Evolutionary conservation across 1,284 basidiomycete species (phyloP), one percentile per base, ranked within the genome.

Genomic region (Singerocomus inundabilis): DNA sequence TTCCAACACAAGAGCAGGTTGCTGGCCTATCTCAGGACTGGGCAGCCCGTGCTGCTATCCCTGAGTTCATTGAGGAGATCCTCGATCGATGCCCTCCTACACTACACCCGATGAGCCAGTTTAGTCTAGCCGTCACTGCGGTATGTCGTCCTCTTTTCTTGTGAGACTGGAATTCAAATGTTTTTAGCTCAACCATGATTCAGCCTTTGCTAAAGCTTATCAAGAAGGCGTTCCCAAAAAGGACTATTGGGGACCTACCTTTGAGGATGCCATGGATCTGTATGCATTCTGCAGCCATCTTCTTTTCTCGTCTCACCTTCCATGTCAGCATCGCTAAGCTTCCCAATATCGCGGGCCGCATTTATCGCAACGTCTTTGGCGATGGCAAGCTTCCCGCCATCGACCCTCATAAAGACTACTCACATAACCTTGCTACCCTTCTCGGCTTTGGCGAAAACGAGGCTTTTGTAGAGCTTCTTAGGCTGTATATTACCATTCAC

Each of bases 401-500:
- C 60, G 93, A 99, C 74, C 70, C 81, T 47, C 76, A 76, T 64
- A 93, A 91, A 74, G 96, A 99, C 72, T 93, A 98, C 73, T 95
- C 94, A 29, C 83, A 87, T 73, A 99, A 99, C 76, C 82, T 97
- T 62, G 80, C 95, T 45, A 85, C 85, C 61, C 84, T 97, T 58
- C 91, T 98, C 56, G 96, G 96, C 58, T 98, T 92, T 68, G 93
- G 91, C 52, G 88, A 93, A 58, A 91, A 93, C 63, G 73, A 81
- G 53, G 87, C 83, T 49, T 98, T 99, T 60, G 90, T 96, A 57
- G 96, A 99, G 75, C 84, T 98, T 57, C 84, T 98, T 72, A 84
- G 96, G 62, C 82, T 98, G 54, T 99, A 98, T 81, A 87, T 98
- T 73, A 96, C 94, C 65, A 96, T 99, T 67, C 96, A 99, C 82